These are phyloP conservation scores for Pterocarpus santalinus DNA, from an alignment of 306 rosid genomes.

Conservation along the genomic window DNA sequence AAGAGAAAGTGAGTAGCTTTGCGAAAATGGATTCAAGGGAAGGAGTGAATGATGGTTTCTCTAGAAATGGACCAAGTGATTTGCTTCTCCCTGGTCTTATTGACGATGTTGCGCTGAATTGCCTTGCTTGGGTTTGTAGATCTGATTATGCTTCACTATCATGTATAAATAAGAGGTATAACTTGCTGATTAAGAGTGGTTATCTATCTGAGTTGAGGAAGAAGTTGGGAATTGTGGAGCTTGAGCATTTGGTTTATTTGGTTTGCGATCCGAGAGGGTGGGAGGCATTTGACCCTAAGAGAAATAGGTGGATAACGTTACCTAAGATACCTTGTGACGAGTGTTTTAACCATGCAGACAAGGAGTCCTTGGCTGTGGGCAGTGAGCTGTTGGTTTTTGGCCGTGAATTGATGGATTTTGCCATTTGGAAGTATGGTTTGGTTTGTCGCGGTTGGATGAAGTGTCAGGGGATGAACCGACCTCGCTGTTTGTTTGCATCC, in stretches of 20 bases:
- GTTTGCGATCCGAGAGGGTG: constrained; percentile 77
- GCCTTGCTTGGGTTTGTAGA: constrained; percentile 71
- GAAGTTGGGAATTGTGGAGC: constrained; percentile 63
- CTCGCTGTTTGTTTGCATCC: constrained; percentile 81
- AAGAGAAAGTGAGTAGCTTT: constrained; percentile 43
- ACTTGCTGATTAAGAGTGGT: constrained; percentile 66
- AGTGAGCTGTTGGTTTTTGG: constrained; percentile 76
- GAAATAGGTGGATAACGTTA: constrained; percentile 72
- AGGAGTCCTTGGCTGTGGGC: constrained; percentile 85
- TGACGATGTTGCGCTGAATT: constrained; percentile 74
- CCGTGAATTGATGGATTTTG: constrained; percentile 74
- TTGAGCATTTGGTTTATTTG: constrained; percentile 79
- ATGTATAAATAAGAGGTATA: constrained; percentile 62
- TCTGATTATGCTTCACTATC: constrained; percentile 69
- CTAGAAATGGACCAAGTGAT: constrained; percentile 64
- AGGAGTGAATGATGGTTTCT: constrained; percentile 67
- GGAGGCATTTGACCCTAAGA: constrained; percentile 69
- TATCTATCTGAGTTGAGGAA: constrained; percentile 68
- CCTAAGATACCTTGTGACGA: constrained; percentile 86
- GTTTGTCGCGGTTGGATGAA: constrained; percentile 60
- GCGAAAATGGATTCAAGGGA: constrained; percentile 41
- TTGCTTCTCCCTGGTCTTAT: constrained; percentile 73
- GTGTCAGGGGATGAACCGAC: constrained; percentile 72
- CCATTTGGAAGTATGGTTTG: constrained; percentile 78
- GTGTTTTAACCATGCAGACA: constrained; percentile 82